Conservation (phyloP, 2,329 filamentous ascomycete species). For the Fusarium metavorans region DNA sequence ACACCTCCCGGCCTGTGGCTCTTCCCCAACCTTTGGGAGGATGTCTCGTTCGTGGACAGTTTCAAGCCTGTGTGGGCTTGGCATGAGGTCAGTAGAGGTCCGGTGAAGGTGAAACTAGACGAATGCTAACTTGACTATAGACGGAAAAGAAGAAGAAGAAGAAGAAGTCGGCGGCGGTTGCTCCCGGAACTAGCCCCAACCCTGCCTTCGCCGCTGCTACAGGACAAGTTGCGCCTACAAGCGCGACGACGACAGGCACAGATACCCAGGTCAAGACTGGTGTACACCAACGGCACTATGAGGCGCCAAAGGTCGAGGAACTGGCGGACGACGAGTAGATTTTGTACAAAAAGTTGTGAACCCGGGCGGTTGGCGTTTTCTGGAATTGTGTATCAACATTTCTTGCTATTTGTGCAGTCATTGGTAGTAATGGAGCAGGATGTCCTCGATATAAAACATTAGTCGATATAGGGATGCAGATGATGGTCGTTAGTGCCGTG, state of each 20-base stretch:
- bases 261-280: conserved; percentile 64
- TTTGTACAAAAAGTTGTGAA: conserved; percentile 26
- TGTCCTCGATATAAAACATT: not conserved
- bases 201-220: conserved; percentile 64
- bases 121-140: conserved; percentile 40
- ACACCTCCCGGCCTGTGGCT: conserved; percentile 93
- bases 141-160: conserved; percentile 64
- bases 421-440: conserved; percentile 27
- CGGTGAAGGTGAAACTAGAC: not conserved
- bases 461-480: not conserved
- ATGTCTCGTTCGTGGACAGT: conserved; percentile 97
- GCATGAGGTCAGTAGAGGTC: conserved; percentile 80
- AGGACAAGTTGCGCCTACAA: conserved; percentile 64
- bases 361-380: conserved; percentile 39
- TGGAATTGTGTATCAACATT: conserved; percentile 41
- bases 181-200: conserved; percentile 51
- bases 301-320: conserved; percentile 66
- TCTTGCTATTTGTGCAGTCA: conserved; percentile 26
- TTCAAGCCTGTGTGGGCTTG: conserved; percentile 97
- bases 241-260: conserved; percentile 68
- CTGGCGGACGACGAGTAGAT: conserved; percentile 62
- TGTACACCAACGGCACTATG: conserved; percentile 58
- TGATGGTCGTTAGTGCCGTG: not conserved
- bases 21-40: conserved; percentile 97
- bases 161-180: conserved; percentile 61